Percentiles rank a stretch among this genome's conserved stretches.
Evolutionary conservation across 2,329 filamentous ascomycete genomes (phyloP).

Genomic region (Dactylellina drechsleri): DNA sequence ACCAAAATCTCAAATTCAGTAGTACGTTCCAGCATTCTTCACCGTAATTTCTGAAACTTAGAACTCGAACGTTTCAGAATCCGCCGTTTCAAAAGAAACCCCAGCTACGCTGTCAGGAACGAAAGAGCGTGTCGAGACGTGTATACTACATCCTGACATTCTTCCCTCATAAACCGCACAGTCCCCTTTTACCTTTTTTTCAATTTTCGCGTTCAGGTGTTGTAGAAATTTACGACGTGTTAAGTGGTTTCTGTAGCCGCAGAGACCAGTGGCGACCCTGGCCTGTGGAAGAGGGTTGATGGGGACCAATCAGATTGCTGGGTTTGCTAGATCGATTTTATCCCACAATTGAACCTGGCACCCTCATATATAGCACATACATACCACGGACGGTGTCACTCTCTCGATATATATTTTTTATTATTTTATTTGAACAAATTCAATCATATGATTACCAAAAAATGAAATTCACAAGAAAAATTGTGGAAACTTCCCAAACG

Average conservation of each 20-base stretch:
- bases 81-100: not conserved
- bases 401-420: too few relatives aligned
- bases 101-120: not conserved
- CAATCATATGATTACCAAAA: too few relatives aligned
- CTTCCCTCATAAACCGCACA: too few relatives aligned
- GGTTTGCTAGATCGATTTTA: not conserved
- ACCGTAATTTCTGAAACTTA: too few relatives aligned
- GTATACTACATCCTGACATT: not conserved
- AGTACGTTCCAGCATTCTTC: too few relatives aligned
- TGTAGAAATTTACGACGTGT: conserved; percentile 20
- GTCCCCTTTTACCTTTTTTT: not conserved
- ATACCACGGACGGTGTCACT: too few relatives aligned
- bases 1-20: too few relatives aligned
- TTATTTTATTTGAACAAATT: too few relatives aligned
- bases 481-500: too few relatives aligned
- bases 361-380: too few relatives aligned
- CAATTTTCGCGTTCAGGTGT: conserved; percentile 32
- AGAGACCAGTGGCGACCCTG: not conserved
- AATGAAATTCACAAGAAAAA: too few relatives aligned
- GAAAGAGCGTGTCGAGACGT: not conserved
- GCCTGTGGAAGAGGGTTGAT: conserved; percentile 11
- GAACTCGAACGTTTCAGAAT: not conserved
- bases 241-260: conserved; percentile 41
- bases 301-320: conserved; percentile 33
- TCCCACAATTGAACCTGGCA: too few relatives aligned